phyloP scores from a whole-genome alignment of 805 yeast species.

The Dipodascopsis uninucleata region DNA sequence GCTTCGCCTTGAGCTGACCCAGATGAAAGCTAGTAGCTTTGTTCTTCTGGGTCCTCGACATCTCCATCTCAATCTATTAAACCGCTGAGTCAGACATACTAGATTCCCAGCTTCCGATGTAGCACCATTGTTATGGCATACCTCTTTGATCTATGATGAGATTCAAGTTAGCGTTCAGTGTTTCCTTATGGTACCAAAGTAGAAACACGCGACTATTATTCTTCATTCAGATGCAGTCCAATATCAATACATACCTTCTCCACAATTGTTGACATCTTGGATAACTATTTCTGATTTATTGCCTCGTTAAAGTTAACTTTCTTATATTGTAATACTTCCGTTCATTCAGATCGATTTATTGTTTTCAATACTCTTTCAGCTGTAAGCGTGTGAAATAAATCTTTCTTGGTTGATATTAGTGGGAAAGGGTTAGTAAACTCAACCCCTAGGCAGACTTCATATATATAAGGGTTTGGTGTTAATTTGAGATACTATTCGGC shows the following conservation, averaged over 20 bases:
- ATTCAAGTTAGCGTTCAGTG: not conserved
- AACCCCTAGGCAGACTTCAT: too few relatives aligned
- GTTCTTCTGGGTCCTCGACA: conserved; percentile 86
- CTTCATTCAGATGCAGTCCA: not conserved
- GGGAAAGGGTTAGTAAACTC: too few relatives aligned
- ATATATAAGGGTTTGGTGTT: too few relatives aligned
- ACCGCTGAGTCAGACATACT: not conserved
- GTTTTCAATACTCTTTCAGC: too few relatives aligned
- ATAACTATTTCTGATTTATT: too few relatives aligned
- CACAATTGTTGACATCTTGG: conserved; percentile 60
- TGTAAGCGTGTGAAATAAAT: too few relatives aligned
- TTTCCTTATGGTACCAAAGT: not conserved
- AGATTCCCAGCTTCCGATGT: not conserved
- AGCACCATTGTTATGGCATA: conserved; percentile 3
- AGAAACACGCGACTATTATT: not conserved
- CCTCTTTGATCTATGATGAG: conserved; percentile 34
- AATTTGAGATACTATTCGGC: too few relatives aligned
- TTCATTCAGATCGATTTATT: too few relatives aligned
- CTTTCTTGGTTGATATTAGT: too few relatives aligned
- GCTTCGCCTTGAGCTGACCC: conserved; percentile 94
- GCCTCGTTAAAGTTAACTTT: too few relatives aligned
- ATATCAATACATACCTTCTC: conserved; percentile 43
- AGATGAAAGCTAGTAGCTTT: conserved; percentile 96
- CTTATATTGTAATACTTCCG: too few relatives aligned
- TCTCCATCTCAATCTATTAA: conserved; percentile 26